phyloP scores from a whole-genome alignment of 148 eudicot genomes.

The Camellia sinensis region DNA sequence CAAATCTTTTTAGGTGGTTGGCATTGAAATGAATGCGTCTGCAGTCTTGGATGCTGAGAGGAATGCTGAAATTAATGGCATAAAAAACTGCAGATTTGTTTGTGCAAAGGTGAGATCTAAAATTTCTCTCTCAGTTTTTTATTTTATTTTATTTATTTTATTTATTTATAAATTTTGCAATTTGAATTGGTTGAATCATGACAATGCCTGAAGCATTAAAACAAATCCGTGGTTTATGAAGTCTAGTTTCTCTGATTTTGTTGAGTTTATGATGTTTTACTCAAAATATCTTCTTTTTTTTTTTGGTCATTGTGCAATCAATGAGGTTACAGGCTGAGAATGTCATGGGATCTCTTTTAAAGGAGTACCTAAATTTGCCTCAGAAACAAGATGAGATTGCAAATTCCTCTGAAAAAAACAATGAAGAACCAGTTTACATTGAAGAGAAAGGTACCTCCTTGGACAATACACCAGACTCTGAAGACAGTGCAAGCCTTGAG shows the following conservation, averaged over 20 bases:
- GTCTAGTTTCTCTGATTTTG: not conserved
- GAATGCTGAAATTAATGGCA: slow-evolving; percentile 93
- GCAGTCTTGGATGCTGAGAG: slow-evolving; percentile 85
- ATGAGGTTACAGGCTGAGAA: slow-evolving; percentile 63
- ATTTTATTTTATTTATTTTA: not conserved
- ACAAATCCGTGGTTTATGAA: not conserved
- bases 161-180: no score
- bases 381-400: slow-evolving; percentile 36
- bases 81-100: slow-evolving; percentile 80
- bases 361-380: slow-evolving; percentile 52
- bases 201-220: not conserved
- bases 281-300: not conserved
- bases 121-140: not conserved
- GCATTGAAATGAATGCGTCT: slow-evolving; percentile 98
- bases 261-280: not conserved
- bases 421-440: slow-evolving; percentile 26
- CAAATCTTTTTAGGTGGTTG: slow-evolving; percentile 67
- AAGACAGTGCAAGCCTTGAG: slow-evolving; percentile 27
- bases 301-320: not conserved
- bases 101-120: slow-evolving; percentile 68
- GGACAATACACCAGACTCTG: slow-evolving; percentile 28
- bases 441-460: slow-evolving; percentile 25
- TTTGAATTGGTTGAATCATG: not conserved
- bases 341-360: slow-evolving; percentile 74
- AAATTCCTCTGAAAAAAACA: slow-evolving; percentile 25